Evolutionary conservation across 805 yeast species (phyloP).

Genomic region (Spathaspora sp.): DNA sequence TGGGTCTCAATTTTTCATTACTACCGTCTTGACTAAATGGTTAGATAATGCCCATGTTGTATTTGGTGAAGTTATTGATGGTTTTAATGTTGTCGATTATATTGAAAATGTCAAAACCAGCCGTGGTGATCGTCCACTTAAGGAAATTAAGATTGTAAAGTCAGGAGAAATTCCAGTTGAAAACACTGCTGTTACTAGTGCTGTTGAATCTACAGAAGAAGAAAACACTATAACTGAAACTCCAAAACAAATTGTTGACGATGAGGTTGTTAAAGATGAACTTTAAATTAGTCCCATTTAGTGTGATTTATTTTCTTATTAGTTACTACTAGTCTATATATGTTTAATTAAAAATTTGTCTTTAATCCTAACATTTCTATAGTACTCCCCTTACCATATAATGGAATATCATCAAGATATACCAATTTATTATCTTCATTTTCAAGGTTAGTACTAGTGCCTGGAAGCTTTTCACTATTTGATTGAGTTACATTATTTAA

Average conservation of each 20-base stretch:
- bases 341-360: constrained; percentile 13
- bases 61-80: constrained; percentile 89
- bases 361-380: constrained; percentile 33
- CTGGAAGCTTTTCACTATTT: background rate
- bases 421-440: constrained; percentile 4
- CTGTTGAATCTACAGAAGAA: constrained; percentile 6
- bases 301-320: background rate
- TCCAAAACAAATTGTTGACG: background rate
- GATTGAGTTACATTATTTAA: constrained; percentile 19
- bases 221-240: background rate
- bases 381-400: constrained; percentile 37
- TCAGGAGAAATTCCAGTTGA: constrained; percentile 52
- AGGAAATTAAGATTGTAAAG: constrained; percentile 58
- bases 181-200: background rate
- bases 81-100: constrained; percentile 74
- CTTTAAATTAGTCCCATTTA: constrained; percentile 12
- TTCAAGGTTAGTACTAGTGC: constrained; percentile 8
- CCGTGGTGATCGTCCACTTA: constrained; percentile 65
- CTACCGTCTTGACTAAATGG: constrained; percentile 90
- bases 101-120: constrained; percentile 70
- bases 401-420: constrained; percentile 36
- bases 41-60: constrained; percentile 94
- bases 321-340: background rate
- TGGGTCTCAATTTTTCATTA: constrained; percentile 96
- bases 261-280: constrained; percentile 22